phyloP scores from a whole-genome alignment of 352 stramenopile genomes.

The Globisporangium abappressorium region DNA sequence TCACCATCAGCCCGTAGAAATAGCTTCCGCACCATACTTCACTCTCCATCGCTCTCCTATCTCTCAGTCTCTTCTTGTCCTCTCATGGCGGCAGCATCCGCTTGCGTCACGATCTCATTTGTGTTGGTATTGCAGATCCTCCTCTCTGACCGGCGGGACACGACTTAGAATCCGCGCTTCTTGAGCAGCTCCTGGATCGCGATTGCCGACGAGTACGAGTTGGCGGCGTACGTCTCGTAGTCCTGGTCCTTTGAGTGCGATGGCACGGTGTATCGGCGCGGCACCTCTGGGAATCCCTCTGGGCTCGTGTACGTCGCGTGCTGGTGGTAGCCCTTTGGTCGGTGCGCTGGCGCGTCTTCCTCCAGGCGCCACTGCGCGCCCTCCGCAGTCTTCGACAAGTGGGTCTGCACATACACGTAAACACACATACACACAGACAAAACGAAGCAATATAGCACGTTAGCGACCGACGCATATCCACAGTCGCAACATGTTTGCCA shows the following conservation, averaged over 20 bases:
- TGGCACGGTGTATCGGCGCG: conserved; percentile 70
- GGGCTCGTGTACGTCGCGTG: conserved; percentile 56
- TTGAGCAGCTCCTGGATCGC: conserved; percentile 79
- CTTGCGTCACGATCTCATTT: not conserved
- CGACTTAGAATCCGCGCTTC: conserved; percentile 70
- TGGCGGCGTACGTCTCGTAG: conserved; percentile 79
- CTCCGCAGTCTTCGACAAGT: conserved; percentile 48
- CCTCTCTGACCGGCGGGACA: not conserved
- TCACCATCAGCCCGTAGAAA: not conserved
- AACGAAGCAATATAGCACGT: not conserved
- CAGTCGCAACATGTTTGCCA: not conserved
- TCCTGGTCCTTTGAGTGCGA: conserved; percentile 67
- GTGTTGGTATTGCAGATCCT: not conserved
- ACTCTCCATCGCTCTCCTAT: not conserved
- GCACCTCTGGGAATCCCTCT: conserved; percentile 69
- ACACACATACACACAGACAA: not conserved
- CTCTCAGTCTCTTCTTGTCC: not conserved
- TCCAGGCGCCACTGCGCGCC: conserved; percentile 68
- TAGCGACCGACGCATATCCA: conserved; percentile 1
- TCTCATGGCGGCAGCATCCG: not conserved
- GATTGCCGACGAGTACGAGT: conserved; percentile 86
- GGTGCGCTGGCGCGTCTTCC: conserved; percentile 50
- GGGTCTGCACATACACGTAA: conserved; percentile 15
- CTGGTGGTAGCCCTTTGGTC: conserved; percentile 60
- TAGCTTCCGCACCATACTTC: not conserved